Conservation (phyloP, 352 stramenopile genomes). For the Globisporangium carolinianum region DNA sequence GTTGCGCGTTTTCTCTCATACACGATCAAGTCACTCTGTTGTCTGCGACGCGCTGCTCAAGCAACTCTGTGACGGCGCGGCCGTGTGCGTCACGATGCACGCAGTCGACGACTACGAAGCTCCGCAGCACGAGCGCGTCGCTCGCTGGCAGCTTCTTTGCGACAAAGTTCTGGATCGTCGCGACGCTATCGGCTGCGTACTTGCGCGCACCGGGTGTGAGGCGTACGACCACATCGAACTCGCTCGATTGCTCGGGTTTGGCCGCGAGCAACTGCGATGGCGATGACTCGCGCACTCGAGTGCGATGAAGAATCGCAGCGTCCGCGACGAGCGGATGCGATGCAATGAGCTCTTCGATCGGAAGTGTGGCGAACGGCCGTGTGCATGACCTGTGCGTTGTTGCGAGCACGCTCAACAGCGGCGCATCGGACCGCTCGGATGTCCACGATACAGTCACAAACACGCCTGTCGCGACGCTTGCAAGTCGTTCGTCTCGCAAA, state of each 20-base stretch:
- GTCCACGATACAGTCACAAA: slow-evolving; percentile 13
- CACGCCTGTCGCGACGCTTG: slow-evolving; percentile 1
- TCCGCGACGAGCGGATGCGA: slow-evolving; percentile 23
- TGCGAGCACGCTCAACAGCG: slow-evolving; percentile 9
- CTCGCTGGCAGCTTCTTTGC: slow-evolving; percentile 4
- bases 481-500: no score
- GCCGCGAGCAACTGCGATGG: neutral
- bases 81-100: slow-evolving; percentile 9
- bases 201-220: slow-evolving; percentile 9
- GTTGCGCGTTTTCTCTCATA: no score
- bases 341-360: slow-evolving; percentile 20
- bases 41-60: neutral
- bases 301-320: slow-evolving; percentile 4
- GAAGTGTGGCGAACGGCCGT: slow-evolving; percentile 4
- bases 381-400: neutral
- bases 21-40: neutral
- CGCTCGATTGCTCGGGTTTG: neutral
- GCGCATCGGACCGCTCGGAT: neutral
- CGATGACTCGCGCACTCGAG: neutral
- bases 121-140: neutral
- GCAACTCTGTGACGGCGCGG: neutral
- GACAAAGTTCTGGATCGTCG: slow-evolving; percentile 13
- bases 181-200: slow-evolving; percentile 12
- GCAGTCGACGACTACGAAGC: slow-evolving; percentile 2
- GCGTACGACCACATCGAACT: neutral